Percentiles rank a stretch among this genome's conserved stretches.
Conservation (phyloP, 1,284 basidiomycete genomes). For the Neolentinus lepideus region DNA sequence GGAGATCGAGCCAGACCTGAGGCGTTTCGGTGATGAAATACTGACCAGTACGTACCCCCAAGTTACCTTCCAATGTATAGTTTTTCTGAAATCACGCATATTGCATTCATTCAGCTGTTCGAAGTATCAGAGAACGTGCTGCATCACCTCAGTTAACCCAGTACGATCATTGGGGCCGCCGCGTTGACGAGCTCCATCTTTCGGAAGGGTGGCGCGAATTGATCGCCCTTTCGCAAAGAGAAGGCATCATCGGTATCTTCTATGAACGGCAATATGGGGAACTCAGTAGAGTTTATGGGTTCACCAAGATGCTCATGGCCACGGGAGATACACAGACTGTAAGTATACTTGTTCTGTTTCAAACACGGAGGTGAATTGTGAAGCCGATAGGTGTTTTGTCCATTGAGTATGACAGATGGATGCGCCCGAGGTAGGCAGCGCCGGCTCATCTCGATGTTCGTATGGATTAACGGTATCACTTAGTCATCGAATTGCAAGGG, state of each 20-base stretch:
- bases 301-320: slow-evolving; percentile 57
- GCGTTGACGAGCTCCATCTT: slow-evolving; percentile 57
- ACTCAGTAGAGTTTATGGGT: slow-evolving; percentile 52
- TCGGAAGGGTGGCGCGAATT: slow-evolving; percentile 68
- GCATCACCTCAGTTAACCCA: slow-evolving; percentile 48
- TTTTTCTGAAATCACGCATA: neutral
- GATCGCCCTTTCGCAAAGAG: slow-evolving; percentile 60
- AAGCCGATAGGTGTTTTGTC: slow-evolving; percentile 48
- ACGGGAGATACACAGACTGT: slow-evolving; percentile 58
- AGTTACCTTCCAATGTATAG: no score
- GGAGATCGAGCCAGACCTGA: slow-evolving; percentile 46
- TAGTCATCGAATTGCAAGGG: slow-evolving; percentile 61
- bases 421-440: slow-evolving; percentile 42
- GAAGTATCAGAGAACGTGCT: slow-evolving; percentile 35
- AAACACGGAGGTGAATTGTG: neutral
- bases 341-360: slow-evolving; percentile 12
- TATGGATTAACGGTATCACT: neutral
- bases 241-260: slow-evolving; percentile 61
- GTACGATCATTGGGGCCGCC: slow-evolving; percentile 64
- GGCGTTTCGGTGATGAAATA: slow-evolving; percentile 47
- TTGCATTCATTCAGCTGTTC: slow-evolving; percentile 31
- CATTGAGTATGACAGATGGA: slow-evolving; percentile 76
- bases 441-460: neutral
- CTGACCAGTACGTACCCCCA: slow-evolving; percentile 34
- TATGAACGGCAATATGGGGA: slow-evolving; percentile 54